A percentile compares a stretch with the other conserved stretches of the same genome.
Evolutionary conservation across 78 protist genomes (phyloP).

Genomic region (Dictyostelium purpureum): DNA sequence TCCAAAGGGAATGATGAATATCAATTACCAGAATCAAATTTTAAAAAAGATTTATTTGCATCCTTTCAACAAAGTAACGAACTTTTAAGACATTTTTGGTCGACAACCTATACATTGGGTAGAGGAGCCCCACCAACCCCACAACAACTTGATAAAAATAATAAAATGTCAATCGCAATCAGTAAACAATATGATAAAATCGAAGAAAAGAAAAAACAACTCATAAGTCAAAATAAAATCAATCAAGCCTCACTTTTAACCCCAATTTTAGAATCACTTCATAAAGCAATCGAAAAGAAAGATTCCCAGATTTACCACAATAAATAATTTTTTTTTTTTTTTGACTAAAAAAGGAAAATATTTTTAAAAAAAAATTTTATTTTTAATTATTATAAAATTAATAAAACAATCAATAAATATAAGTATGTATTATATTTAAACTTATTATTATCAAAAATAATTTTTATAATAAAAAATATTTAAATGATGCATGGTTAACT

Average conservation of each 20-base stretch:
- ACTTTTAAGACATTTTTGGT: conserved; percentile 58
- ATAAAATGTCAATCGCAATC: not conserved
- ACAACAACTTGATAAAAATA: conserved; percentile 39
- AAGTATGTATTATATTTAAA: too few relatives aligned
- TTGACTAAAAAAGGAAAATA: too few relatives aligned
- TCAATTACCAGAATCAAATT: not conserved
- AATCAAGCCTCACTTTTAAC: conserved; percentile 15
- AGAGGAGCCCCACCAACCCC: conserved; percentile 46
- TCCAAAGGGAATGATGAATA: conserved; percentile 6
- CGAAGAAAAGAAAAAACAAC: not conserved
- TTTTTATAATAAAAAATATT: too few relatives aligned
- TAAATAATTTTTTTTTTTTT: too few relatives aligned
- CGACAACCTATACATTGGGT: conserved; percentile 26
- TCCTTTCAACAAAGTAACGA: conserved; percentile 31
- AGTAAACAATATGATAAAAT: not conserved
- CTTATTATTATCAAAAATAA: too few relatives aligned
- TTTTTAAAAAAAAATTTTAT: too few relatives aligned
- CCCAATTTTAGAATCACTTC: conserved; percentile 5
- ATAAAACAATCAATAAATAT: too few relatives aligned
- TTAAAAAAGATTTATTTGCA: conserved; percentile 10
- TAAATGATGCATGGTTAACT: too few relatives aligned
- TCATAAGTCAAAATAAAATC: not conserved
- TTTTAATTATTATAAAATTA: too few relatives aligned
- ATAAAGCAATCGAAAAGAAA: conserved; percentile 33
- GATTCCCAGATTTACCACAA: not conserved